Conservation (phyloP, 352 stramenopile genomes). For the Phytophthora multivora region DNA sequence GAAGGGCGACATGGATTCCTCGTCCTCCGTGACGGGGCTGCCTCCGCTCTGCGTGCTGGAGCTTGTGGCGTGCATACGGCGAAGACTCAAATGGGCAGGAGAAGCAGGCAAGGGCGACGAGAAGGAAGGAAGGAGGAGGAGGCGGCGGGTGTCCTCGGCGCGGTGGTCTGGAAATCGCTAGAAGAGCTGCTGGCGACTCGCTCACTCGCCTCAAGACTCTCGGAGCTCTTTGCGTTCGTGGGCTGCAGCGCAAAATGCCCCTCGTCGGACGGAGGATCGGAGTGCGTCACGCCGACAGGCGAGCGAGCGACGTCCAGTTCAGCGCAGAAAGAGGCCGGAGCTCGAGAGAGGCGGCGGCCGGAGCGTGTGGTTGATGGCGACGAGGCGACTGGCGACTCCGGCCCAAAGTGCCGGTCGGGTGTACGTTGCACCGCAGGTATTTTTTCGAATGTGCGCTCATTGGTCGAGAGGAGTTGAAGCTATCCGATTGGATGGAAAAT, state of each 20-base stretch:
- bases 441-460: slow-evolving; percentile 23
- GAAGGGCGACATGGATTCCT: slow-evolving; percentile 49
- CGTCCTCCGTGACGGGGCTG: slow-evolving; percentile 61
- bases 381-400: slow-evolving; percentile 3
- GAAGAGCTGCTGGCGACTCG: slow-evolving; percentile 18
- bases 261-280: slow-evolving; percentile 1
- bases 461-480: slow-evolving; percentile 23
- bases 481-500: slow-evolving; percentile 20
- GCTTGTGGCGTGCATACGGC: slow-evolving; percentile 40
- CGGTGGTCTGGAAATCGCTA: slow-evolving; percentile 2
- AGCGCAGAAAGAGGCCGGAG: slow-evolving; percentile 36
- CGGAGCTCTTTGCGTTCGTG: slow-evolving; percentile 17
- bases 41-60: slow-evolving; percentile 58
- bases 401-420: not conserved
- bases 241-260: slow-evolving; percentile 28
- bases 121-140: not conserved
- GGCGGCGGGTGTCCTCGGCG: not conserved
- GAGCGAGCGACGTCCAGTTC: slow-evolving; percentile 32
- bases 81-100: slow-evolving; percentile 18
- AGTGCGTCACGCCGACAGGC: slow-evolving; percentile 27
- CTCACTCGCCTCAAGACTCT: slow-evolving; percentile 9
- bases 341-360: slow-evolving; percentile 14
- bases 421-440: not conserved
- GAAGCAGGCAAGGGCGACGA: not conserved
- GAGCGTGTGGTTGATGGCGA: slow-evolving; percentile 13